These are phyloP conservation scores for Gracilaria gracilis DNA, from an alignment of 23 red algal genomes.

Conservation along the genomic window DNA sequence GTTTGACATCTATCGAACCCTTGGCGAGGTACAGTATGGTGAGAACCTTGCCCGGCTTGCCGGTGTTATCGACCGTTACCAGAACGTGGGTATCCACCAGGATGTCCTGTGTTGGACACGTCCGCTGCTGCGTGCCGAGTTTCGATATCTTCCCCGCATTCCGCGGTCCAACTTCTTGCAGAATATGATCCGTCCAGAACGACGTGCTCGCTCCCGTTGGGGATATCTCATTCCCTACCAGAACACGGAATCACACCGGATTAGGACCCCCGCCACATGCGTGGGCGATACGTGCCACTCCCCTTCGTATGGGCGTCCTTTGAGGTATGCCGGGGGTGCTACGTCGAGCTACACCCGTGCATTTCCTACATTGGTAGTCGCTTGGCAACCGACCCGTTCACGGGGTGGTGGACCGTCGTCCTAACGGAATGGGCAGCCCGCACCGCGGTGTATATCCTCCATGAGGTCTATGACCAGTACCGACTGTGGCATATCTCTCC, in stretches of 20 bases:
- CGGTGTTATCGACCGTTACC: neutral
- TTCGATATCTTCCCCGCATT: neutral
- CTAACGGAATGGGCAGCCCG: neutral
- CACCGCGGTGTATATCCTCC: neutral
- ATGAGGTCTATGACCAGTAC: conserved; percentile 14
- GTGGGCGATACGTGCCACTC: conserved; percentile 8
- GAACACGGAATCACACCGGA: conserved; percentile 8
- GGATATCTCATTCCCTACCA: conserved; percentile 19
- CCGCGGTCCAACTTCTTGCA: neutral
- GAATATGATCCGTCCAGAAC: neutral
- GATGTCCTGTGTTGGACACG: conserved; percentile 11
- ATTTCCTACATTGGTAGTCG: neutral
- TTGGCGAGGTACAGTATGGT: neutral
- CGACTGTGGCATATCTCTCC: conserved; percentile 4
- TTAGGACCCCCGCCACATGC: conserved; percentile 8
- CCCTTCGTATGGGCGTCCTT: neutral
- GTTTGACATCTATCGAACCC: conserved; percentile 19
- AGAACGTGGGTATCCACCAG: neutral
- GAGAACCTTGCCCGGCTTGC: neutral
- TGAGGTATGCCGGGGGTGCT: conserved; percentile 21
- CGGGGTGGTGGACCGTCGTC: conserved; percentile 6
- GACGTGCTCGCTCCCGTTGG: neutral
- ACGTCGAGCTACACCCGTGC: conserved; percentile 28
- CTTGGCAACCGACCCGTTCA: conserved; percentile 5
- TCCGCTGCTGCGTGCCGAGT: conserved; percentile 22